Evolutionary conservation across 192 early-diverging fungal species (phyloP).

Genomic region (Umbelopsis isabellina): DNA sequence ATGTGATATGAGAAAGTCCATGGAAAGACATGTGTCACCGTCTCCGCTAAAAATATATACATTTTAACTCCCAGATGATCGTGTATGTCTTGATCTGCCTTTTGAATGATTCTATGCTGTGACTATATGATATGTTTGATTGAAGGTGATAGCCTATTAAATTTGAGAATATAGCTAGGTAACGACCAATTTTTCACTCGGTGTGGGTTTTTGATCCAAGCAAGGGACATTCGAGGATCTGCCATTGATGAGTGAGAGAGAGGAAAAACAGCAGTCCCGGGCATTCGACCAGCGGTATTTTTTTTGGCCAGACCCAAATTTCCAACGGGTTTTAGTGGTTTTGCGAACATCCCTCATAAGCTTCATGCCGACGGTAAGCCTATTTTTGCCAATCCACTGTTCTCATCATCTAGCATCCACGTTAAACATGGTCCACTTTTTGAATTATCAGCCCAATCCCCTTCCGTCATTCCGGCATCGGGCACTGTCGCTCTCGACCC

Average conservation of each 20-base stretch:
- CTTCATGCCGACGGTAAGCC: constrained; percentile 11
- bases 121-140: no score
- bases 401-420: background rate
- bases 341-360: constrained; percentile 3
- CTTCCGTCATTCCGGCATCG: constrained; percentile 33
- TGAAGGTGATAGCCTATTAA: no score
- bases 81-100: no score
- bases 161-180: no score
- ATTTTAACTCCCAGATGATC: no score
- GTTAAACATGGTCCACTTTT: background rate
- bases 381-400: background rate
- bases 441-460: constrained; percentile 8
- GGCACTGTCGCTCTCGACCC: constrained; percentile 32
- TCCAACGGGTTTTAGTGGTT: background rate
- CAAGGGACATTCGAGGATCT: no score
- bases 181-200: no score
- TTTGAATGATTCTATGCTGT: no score
- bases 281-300: background rate
- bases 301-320: constrained; percentile 2
- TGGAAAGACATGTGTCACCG: no score
- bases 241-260: background rate
- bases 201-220: no score
- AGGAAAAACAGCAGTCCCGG: constrained; percentile 1
- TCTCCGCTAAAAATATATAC: no score
- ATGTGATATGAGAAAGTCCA: no score